Evolutionary conservation across 305 asterid species (phyloP).

Genomic region (Rubia balearica): DNA sequence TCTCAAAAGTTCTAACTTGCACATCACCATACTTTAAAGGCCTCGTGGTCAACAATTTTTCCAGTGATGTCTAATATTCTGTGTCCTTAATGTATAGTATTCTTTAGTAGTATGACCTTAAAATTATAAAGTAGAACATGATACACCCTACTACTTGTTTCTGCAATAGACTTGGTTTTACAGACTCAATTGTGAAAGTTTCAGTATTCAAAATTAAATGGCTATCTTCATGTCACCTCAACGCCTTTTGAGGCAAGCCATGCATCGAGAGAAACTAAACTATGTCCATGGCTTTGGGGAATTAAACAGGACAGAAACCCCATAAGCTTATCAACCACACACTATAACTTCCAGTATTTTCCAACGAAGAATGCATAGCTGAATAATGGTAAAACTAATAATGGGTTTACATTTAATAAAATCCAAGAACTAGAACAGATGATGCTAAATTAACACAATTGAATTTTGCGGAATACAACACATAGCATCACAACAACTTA

Average conservation of each 20-base stretch:
- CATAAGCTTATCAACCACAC: background rate
- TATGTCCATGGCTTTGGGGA: background rate
- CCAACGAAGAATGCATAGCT: background rate
- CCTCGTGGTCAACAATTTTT: background rate
- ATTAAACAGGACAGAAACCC: background rate
- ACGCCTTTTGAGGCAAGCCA: no score
- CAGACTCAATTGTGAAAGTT: constrained; percentile 1
- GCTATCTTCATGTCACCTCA: background rate
- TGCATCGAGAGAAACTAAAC: background rate
- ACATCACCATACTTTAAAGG: no score
- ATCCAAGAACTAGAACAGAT: background rate
- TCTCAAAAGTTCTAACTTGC: background rate
- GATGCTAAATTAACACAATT: background rate
- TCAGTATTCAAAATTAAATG: background rate
- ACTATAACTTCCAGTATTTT: background rate
- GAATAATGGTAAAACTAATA: background rate
- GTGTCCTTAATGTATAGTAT: no score
- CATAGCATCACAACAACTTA: constrained; percentile 31
- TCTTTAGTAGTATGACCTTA: constrained; percentile 4
- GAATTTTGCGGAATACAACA: background rate
- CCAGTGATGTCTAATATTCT: background rate
- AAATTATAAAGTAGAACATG: background rate
- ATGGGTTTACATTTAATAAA: background rate
- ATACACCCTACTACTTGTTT: background rate
- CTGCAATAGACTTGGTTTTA: background rate